phyloP scores from a whole-genome alignment of 495 filamentous ascomycete species.

The Aspergillus cavernicola region DNA sequence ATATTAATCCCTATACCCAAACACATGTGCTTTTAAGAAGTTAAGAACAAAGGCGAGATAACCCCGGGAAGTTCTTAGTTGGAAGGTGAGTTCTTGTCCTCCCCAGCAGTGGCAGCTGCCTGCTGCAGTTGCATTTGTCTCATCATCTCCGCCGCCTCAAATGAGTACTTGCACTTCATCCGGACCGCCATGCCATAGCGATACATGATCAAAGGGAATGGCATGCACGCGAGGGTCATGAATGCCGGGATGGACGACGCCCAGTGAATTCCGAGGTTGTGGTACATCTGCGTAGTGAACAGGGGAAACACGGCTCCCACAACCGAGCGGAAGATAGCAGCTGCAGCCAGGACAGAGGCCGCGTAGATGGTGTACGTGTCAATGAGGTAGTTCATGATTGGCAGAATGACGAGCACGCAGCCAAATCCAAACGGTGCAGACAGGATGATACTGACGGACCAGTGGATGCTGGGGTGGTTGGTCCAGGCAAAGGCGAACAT shows the following conservation, averaged over 20 bases:
- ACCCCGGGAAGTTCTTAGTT: too few relatives aligned
- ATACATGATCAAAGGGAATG: slow-evolving; percentile 78
- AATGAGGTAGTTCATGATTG: slow-evolving; percentile 73
- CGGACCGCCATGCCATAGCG: slow-evolving; percentile 66
- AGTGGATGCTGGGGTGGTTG: slow-evolving; percentile 65
- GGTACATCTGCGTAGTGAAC: slow-evolving; percentile 77
- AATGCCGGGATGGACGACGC: slow-evolving; percentile 76
- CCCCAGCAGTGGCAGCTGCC: background rate
- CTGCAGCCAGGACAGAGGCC: slow-evolving; percentile 74
- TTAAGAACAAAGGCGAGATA: too few relatives aligned
- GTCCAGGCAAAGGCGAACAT: slow-evolving; percentile 70
- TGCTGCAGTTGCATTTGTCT: slow-evolving; percentile 24
- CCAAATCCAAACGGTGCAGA: slow-evolving; percentile 70
- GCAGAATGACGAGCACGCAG: slow-evolving; percentile 68
- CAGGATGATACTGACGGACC: slow-evolving; percentile 58
- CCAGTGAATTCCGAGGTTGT: slow-evolving; percentile 75
- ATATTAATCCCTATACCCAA: too few relatives aligned
- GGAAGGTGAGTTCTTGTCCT: too few relatives aligned
- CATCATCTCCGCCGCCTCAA: slow-evolving; percentile 46
- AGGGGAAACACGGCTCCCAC: slow-evolving; percentile 81
- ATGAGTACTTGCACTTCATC: slow-evolving; percentile 68
- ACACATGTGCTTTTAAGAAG: too few relatives aligned
- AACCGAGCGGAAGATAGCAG: slow-evolving; percentile 60
- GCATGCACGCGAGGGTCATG: slow-evolving; percentile 68
- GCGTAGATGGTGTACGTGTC: slow-evolving; percentile 79